phyloP scores from a whole-genome alignment of 768 basidiomycete species.

The Rhodosporidiobolus odoratus region DNA sequence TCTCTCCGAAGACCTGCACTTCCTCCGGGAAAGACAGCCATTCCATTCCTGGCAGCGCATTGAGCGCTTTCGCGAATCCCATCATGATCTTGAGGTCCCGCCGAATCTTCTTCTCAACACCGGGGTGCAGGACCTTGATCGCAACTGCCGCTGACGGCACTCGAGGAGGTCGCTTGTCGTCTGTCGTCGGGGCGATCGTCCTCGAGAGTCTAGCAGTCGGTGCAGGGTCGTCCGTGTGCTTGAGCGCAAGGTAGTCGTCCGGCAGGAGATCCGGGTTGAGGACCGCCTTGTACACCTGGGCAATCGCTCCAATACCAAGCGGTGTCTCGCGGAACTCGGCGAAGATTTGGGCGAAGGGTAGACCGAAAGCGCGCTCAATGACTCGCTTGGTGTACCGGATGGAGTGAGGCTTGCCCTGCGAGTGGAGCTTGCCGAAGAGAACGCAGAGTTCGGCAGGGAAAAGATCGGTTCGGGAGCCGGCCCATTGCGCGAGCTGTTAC shows the following conservation, averaged over 20 bases:
- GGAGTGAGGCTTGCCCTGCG: conserved; percentile 74
- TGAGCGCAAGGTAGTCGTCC: conserved; percentile 72
- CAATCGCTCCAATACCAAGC: conserved; percentile 98
- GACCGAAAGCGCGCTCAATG: conserved; percentile 75
- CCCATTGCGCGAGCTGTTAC: conserved; percentile 89
- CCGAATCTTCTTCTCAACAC: conserved; percentile 69
- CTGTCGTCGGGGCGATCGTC: conserved; percentile 32
- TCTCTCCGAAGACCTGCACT: conserved; percentile 83
- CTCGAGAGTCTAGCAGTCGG: conserved; percentile 14
- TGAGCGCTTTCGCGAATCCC: conserved; percentile 75
- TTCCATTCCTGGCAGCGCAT: conserved; percentile 81
- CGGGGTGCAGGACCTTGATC: conserved; percentile 90
- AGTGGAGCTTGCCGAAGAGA: conserved; percentile 77
- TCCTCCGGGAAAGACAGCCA: conserved; percentile 96
- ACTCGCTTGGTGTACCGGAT: conserved; percentile 71
- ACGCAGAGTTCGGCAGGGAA: conserved; percentile 84
- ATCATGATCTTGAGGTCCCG: conserved; percentile 93
- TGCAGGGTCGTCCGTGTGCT: conserved; percentile 48
- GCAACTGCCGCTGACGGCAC: conserved; percentile 84
- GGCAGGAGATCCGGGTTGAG: conserved; percentile 79
- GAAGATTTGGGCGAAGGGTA: conserved; percentile 80
- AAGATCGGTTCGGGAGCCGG: conserved; percentile 86
- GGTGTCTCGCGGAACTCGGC: conserved; percentile 78
- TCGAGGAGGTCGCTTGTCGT: conserved; percentile 54
- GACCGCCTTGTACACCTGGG: conserved; percentile 88